phyloP scores from a whole-genome alignment of 2,329 filamentous ascomycete species.

The Colletotrichum brevisporum region DNA sequence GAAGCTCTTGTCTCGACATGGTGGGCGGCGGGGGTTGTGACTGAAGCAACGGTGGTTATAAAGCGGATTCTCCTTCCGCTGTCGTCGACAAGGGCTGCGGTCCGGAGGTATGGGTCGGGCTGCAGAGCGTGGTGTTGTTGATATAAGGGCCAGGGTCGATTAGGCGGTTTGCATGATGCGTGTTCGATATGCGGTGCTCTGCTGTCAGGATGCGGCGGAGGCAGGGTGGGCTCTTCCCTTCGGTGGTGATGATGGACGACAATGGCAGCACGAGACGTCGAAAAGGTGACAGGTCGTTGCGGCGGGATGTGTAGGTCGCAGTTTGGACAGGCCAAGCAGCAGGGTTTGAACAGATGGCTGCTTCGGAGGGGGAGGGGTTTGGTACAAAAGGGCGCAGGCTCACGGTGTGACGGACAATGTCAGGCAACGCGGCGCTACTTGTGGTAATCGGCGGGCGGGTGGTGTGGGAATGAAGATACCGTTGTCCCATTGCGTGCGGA shows the following conservation, averaged over 20 bases:
- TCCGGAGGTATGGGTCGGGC: conserved; percentile 6
- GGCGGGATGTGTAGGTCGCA: not conserved
- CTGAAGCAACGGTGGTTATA: conserved; percentile 23
- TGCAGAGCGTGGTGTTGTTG: not conserved
- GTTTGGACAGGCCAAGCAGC: not conserved
- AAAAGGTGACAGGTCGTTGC: conserved; percentile 28
- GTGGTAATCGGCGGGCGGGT: conserved; percentile 10
- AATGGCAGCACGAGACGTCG: not conserved
- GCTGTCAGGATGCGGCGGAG: conserved; percentile 14
- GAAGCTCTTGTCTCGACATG: conserved; percentile 28
- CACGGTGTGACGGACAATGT: too few species aligned
- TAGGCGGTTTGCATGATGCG: conserved; percentile 37
- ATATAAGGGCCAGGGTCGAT: conserved; percentile 8
- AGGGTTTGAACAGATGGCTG: not conserved
- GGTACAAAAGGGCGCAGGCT: not conserved
- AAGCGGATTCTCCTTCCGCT: not conserved
- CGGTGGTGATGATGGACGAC: not conserved
- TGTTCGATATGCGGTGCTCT: not conserved
- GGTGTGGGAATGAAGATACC: conserved; percentile 26
- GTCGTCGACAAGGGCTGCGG: not conserved
- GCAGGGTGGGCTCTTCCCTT: not conserved
- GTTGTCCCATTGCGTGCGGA: conserved; percentile 24
- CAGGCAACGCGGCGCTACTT: conserved; percentile 24
- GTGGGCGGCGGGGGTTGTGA: not conserved
- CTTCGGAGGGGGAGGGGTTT: not conserved